Evolutionary conservation across 768 basidiomycete species (phyloP).

Genomic region (Boletus reticuloceps): DNA sequence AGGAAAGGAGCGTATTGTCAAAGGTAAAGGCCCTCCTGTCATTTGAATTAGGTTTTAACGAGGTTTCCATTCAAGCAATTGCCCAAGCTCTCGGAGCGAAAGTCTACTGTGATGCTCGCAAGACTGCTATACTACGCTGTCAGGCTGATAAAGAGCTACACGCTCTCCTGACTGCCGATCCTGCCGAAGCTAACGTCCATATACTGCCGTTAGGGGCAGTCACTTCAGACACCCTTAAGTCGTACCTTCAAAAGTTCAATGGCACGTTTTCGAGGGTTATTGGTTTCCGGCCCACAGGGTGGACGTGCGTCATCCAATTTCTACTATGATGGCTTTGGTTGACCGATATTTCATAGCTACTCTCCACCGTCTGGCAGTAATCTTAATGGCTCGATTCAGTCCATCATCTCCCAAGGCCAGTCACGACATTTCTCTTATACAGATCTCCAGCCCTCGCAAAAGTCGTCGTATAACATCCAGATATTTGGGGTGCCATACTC

Average conservation of each 20-base stretch:
- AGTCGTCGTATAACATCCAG: constrained; percentile 66
- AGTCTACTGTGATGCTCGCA: constrained; percentile 87
- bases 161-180: constrained; percentile 71
- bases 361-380: constrained; percentile 63
- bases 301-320: constrained; percentile 64
- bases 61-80: constrained; percentile 53
- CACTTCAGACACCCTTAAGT: constrained; percentile 70
- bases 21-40: constrained; percentile 50
- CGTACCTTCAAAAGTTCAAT: constrained; percentile 74
- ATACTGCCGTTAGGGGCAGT: constrained; percentile 78
- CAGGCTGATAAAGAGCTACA: constrained; percentile 84
- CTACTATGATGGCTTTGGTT: background rate
- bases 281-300: constrained; percentile 92
- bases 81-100: constrained; percentile 78
- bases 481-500: constrained; percentile 89
- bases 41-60: background rate
- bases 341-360: constrained; percentile 44
- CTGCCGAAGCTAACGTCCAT: constrained; percentile 77
- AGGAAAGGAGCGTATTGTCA: constrained; percentile 96
- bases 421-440: constrained; percentile 65
- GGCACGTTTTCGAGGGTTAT: constrained; percentile 68
- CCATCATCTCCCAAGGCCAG: constrained; percentile 67
- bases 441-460: constrained; percentile 65
- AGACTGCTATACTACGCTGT: constrained; percentile 78
- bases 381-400: constrained; percentile 58